Conservation (phyloP, 495 filamentous ascomycete species). For the Hyphodiscus hymeniophilus region DNA sequence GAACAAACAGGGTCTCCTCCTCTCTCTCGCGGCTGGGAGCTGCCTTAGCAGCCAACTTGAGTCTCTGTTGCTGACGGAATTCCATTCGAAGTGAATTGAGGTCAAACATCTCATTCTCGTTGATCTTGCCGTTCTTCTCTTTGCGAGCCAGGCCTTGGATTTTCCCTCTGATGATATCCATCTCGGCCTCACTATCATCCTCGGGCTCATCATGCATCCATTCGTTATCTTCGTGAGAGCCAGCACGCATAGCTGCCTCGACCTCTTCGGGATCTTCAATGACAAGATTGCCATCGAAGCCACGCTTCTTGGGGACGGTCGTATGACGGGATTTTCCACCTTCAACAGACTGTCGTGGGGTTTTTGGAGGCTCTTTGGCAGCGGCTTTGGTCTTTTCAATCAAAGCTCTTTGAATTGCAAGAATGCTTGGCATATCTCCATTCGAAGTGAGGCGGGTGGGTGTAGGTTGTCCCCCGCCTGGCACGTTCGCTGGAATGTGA, state of each 20-base stretch:
- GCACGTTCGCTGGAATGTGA: too few species aligned
- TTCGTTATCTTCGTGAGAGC: slow-evolving; percentile 5
- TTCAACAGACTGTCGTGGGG: too few species aligned
- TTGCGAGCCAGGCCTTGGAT: neutral
- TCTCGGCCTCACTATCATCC: neutral
- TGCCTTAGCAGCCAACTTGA: neutral
- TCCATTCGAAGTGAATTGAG: neutral
- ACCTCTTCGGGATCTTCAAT: neutral
- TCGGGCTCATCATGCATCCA: slow-evolving; percentile 9
- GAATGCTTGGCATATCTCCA: too few species aligned
- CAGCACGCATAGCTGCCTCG: slow-evolving; percentile 2
- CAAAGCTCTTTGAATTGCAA: too few species aligned
- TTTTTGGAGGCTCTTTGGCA: too few species aligned
- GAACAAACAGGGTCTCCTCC: slow-evolving; percentile 5
- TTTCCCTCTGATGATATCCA: neutral
- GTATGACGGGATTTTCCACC: neutral
- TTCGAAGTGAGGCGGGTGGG: too few species aligned
- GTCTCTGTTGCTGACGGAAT: neutral
- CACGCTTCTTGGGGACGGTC: neutral
- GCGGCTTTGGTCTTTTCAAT: too few species aligned
- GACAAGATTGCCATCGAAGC: neutral
- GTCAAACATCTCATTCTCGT: neutral
- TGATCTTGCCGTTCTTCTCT: slow-evolving; percentile 1
- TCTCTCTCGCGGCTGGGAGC: neutral
- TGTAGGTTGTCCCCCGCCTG: too few species aligned